A percentile compares a stretch with the other conserved stretches of the same genome.
Conservation (phyloP, 805 yeast species). For the Lipomyces yamadae region DNA sequence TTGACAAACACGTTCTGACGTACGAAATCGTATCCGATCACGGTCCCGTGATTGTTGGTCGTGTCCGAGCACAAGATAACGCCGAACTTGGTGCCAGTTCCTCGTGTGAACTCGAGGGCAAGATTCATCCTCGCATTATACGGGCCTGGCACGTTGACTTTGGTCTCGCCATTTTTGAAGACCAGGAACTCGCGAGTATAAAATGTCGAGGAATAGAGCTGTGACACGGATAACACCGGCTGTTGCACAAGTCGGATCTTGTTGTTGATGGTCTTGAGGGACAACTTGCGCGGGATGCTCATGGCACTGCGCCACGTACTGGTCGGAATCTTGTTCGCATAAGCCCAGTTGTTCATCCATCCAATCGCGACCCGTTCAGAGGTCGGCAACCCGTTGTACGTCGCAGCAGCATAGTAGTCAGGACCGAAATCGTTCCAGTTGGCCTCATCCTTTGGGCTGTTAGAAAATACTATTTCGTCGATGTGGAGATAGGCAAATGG, state of each 20-base stretch:
- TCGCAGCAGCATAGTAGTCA: conserved; percentile 48
- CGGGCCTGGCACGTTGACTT: not conserved
- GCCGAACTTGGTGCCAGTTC: conserved; percentile 2
- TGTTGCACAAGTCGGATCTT: conserved; percentile 3
- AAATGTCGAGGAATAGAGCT: not conserved
- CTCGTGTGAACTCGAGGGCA: not conserved
- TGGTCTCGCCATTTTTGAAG: not conserved
- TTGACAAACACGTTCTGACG: conserved; percentile 4
- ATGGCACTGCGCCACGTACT: conserved; percentile 46
- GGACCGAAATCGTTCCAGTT: conserved; percentile 20
- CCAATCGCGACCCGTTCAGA: conserved; percentile 47
- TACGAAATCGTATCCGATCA: conserved; percentile 6
- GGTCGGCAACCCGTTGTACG: conserved; percentile 44
- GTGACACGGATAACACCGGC: not conserved
- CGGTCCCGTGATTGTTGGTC: not conserved
- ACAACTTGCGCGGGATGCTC: conserved; percentile 29
- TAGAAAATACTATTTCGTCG: conserved; percentile 10
- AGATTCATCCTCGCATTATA: not conserved
- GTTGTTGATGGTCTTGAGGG: conserved; percentile 5
- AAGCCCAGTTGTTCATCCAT: conserved; percentile 55
- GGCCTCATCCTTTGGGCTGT: conserved; percentile 4
- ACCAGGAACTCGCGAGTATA: not conserved
- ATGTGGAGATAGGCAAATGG: conserved; percentile 8
- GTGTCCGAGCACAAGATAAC: not conserved
- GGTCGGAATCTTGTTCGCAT: conserved; percentile 48